Base-by-base conservation (phyloP, 225 moss, liverwort and hornwort species). In the Marchantia paleacea region DNA sequence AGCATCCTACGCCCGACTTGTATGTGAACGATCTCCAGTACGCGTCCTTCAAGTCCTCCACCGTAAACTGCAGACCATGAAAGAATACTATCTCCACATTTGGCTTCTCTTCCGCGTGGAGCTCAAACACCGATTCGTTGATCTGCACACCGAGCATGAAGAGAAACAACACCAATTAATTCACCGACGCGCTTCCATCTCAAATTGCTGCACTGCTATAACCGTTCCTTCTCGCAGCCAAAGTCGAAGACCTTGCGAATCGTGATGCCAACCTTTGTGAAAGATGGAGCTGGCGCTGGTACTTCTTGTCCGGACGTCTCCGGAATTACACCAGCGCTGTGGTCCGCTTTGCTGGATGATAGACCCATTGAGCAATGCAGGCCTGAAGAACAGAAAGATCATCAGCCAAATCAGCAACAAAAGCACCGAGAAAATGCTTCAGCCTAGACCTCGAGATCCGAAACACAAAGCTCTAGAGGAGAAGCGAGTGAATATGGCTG, bases 31-130 rank as follows among this genome's bases (percentile, higher is more conserved):
- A 30, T 50, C 77, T 80, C 86, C 86, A 86, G 55, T 83, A 80
- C 14, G 83, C 77, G 20, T 86, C 86, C 64, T 80, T 86, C 20
- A 77, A 73, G 7, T 86, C 83, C 55, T 69, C 53, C 53, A 69
- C 79, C 49, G 75, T 71, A 49, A 80, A 26, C 78, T 83, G 83
- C 25, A 86, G 55, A 25, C 86, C 86, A 25, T 86, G 86, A 53
- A 86, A 83, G 62, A 86, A 78, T 2, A 86, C 49, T 18, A 86
- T 83, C 54, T 86, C 86, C 20, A 86, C 61, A 64, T 83, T 61
- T 20, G 83, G 79, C n/a, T 80, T 69, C 14, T 80, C 83, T 7
- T 79, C 64, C 54, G 47, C 49, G 57, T 86, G 65, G 26, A 83
- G 76, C 76, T 83, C 77, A 65, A 77, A 83, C 28, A 86, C 52